These are phyloP conservation scores for Salicornia ramosissima DNA, from an alignment of 148 eudicot species.

Conservation along the genomic window DNA sequence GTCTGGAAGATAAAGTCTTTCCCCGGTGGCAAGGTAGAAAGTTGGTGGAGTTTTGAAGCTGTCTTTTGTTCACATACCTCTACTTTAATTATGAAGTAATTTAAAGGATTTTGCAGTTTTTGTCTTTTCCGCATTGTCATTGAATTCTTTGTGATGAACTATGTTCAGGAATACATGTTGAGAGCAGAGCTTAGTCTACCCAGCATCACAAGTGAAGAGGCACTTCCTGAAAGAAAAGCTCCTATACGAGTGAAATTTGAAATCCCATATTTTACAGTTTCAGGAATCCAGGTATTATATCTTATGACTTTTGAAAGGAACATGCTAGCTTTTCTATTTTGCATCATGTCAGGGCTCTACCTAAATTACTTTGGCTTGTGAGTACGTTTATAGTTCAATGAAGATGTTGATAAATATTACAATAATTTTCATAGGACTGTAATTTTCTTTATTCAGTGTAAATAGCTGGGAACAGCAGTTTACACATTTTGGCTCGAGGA, in stretches of 20 bases:
- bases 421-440: too few species aligned
- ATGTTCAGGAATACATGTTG: constrained; percentile 73
- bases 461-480: too few species aligned
- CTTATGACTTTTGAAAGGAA: background rate
- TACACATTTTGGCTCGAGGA: too few species aligned
- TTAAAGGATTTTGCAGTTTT: background rate
- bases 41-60: background rate
- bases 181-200: constrained; percentile 89
- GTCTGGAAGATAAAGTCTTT: constrained; percentile 95
- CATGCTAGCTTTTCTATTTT: background rate
- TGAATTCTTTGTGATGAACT: constrained; percentile 5
- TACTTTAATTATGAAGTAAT: background rate
- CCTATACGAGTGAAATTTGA: constrained; percentile 95
- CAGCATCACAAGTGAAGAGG: constrained; percentile 70
- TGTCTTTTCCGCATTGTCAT: constrained; percentile 5
- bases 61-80: background rate
- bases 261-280: constrained; percentile 96
- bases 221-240: constrained; percentile 78
- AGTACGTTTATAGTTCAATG: background rate
- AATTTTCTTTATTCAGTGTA: too few species aligned
- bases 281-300: constrained; percentile 82
- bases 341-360: background rate
- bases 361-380: background rate
- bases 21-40: constrained; percentile 89
- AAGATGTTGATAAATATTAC: background rate